Conservation (phyloP, 768 basidiomycete genomes). For the Candolleomyces efflorescens region DNA sequence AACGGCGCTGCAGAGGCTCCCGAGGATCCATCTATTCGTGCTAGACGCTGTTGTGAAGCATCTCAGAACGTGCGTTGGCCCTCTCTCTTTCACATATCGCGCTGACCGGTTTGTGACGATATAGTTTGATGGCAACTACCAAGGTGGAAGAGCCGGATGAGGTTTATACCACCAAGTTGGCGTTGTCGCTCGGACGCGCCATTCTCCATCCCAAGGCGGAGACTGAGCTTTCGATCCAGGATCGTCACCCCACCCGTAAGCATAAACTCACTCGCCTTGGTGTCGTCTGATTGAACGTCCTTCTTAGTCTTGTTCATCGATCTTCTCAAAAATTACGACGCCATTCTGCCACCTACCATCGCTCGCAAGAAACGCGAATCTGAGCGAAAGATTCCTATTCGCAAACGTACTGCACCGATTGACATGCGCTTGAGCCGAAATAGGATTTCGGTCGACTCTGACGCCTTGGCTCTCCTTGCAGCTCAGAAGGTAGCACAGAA, state of each 20-base stretch:
- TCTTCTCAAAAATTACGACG: slow-evolving; percentile 69
- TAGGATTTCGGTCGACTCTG: slow-evolving; percentile 66
- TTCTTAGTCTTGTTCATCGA: slow-evolving; percentile 76
- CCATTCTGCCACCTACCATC: slow-evolving; percentile 77
- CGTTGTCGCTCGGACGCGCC: slow-evolving; percentile 73
- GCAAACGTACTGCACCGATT: slow-evolving; percentile 83
- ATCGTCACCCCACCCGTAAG: slow-evolving; percentile 79
- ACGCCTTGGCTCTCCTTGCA: slow-evolving; percentile 66
- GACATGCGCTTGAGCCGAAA: slow-evolving; percentile 87
- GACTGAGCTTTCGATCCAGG: slow-evolving; percentile 83
- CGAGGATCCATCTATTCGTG: slow-evolving; percentile 76
- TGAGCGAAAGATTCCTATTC: slow-evolving; percentile 74
- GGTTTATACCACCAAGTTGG: slow-evolving; percentile 82
- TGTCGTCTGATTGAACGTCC: background rate
- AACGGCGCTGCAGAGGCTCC: slow-evolving; percentile 61
- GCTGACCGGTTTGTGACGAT: slow-evolving; percentile 6
- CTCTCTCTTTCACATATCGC: background rate
- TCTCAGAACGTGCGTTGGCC: slow-evolving; percentile 53
- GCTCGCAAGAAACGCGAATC: slow-evolving; percentile 84
- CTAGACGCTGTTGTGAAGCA: slow-evolving; percentile 78
- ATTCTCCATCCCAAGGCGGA: slow-evolving; percentile 81
- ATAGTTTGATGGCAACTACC: slow-evolving; percentile 68
- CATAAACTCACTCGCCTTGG: slow-evolving; percentile 4
- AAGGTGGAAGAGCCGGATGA: slow-evolving; percentile 68
- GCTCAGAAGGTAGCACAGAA: slow-evolving; percentile 64